Base-by-base conservation (phyloP, 768 basidiomycete species). In the Serendipita indica region DNA sequence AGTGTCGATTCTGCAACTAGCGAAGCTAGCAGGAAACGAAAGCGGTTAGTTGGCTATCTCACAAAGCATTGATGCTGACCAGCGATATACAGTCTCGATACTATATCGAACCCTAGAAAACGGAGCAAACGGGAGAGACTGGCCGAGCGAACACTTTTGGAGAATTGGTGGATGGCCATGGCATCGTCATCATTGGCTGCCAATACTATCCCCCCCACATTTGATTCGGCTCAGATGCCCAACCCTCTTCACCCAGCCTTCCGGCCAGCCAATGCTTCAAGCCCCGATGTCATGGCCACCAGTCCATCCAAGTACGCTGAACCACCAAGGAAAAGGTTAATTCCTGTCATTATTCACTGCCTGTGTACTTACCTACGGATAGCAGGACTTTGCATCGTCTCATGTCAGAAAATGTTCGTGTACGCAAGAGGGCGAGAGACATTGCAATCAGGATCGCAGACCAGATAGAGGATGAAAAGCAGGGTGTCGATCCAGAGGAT, bases 151-250 rank as follows among this genome's bases (percentile, higher is more conserved):
- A 61, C 62, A 25, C 49, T 61, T 6, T 25, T 67, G 25, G 65
- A 81, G 34, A 68, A 83, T 3, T 90, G 88, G 88, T 89, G 87
- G 87, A 74, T 77, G 28, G 83, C 82, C 2, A 75, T 81, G 34
- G 79, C 79, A 63, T 80, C 78, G 1, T 80, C 84, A 63, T 65
- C 73, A 1, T 72, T 87, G 20, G 68, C 86, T 27, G 77, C 74
- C 25, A 84, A 82, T 60, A 85, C 83, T 7, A 71, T 88, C 25
- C 85, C 84, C 2, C 67, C 77, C 10, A 28, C 20, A 16, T 27
- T 54, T 33, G 49, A 54, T n/a, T 54, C 49, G 30, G n/a, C 30
- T 10, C 49, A 18, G 7, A 20, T 54, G 20, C 49, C 49, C 10
- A 54, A 54, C 30, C 49, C 25, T 30, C 49, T 18, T 54, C 32